These are phyloP conservation scores for Mycena galericulata DNA, from an alignment of 768 basidiomycete species.

Conservation along the genomic window DNA sequence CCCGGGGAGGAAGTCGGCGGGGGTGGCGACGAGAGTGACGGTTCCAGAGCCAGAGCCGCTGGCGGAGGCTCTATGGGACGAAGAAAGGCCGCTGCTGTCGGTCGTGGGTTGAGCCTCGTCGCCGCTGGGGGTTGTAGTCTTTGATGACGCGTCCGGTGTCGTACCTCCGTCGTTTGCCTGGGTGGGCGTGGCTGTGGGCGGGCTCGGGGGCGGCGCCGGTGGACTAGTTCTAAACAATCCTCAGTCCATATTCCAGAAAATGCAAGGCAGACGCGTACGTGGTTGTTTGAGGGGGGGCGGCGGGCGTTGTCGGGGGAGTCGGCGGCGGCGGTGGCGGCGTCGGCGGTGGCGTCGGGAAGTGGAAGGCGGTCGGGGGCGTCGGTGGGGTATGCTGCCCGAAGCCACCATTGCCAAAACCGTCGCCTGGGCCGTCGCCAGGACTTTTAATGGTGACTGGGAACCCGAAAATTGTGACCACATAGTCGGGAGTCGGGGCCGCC, in stretches of 20 bases:
- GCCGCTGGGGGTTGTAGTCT: neutral
- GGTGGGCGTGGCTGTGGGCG: neutral
- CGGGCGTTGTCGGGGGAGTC: neutral
- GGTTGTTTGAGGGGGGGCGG: too few species aligned
- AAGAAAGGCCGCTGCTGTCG: neutral
- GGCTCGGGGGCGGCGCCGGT: neutral
- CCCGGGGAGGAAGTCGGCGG: neutral
- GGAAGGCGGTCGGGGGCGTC: neutral
- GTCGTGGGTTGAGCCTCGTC: neutral
- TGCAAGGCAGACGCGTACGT: neutral
- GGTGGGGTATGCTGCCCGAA: neutral
- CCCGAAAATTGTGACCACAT: neutral
- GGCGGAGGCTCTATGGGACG: neutral
- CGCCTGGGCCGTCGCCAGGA: neutral
- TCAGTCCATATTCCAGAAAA: too few species aligned
- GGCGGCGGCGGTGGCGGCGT: neutral
- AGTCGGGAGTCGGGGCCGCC: constrained; percentile 15
- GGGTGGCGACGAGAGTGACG: neutral
- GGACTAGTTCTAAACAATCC: neutral
- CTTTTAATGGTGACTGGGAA: neutral
- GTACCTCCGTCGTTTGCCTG: neutral
- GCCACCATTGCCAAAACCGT: neutral
- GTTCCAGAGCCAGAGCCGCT: neutral
- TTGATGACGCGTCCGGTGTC: too few species aligned
- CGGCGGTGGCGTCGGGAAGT: neutral